Evolutionary conservation across 1,284 basidiomycete genomes (phyloP), one percentile per base, ranked within the genome.

Genomic region (Ustilago shanxiensis): DNA sequence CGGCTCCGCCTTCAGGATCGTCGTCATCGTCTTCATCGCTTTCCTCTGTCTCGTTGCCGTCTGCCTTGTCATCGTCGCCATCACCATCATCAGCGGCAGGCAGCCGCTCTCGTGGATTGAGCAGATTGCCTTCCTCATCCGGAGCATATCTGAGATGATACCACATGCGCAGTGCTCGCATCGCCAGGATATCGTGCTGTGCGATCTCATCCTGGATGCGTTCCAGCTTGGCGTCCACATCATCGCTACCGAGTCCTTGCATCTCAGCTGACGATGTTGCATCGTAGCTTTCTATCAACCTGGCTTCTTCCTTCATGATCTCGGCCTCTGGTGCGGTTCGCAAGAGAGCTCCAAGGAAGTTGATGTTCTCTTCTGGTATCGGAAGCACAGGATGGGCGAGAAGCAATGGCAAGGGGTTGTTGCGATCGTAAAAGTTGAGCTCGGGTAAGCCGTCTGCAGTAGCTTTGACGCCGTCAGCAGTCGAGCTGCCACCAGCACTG

Each of bases 321-420:
- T 80, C 77, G 20, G 73, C 58, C 37, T 82, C 80, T 3, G 80
- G 80, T 11, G 79, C 79, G 10, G 80, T 82, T 18, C 80, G 74
- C 45, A 82, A 74, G 37, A 82, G 67, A 1, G 79, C 77, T 7
- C 80, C 80, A 13, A 82, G 67, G 50, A 78, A 82, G 60, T 80
- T 82, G 65, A 82, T 64, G 37, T 82, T 75, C 29, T 71, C 70
- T 51, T 82, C 80, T 0, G 74, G 54, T 26, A 82, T 80, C 2
- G 79, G 76, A 22, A 77, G 64, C 35, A 76, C 58, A 1, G 80
- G 80, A 45, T 82, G 80, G 1, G 75, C 80, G 6, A 78, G 56
- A 6, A 82, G 57, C 20, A 63, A 44, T 0, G 79, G 79, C 9
- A 82, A 57, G 7, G 56, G 69, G 35, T 65, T 80, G 54, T 72